phyloP scores from a whole-genome alignment of 495 filamentous ascomycete species.

The Penicillium arizonense region DNA sequence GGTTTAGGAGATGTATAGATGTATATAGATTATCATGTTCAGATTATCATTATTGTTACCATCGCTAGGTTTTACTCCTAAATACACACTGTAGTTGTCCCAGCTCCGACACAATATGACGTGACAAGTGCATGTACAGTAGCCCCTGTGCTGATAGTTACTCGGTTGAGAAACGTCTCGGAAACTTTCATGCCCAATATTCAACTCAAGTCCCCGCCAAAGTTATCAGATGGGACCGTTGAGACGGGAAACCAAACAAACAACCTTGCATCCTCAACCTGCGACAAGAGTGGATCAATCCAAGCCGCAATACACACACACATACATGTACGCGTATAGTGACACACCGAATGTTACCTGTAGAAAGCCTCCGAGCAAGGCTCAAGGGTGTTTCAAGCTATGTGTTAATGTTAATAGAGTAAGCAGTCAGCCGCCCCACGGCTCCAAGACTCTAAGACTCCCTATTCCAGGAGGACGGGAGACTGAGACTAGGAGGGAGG shows the following conservation, averaged over 20 bases:
- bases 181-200: no score
- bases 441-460: no score
- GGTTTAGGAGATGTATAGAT: no score
- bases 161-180: not conserved
- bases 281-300: not conserved
- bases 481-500: no score
- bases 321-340: not conserved
- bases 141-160: not conserved
- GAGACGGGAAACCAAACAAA: conserved; percentile 3
- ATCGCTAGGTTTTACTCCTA: no score
- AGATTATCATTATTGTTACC: no score
- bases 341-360: not conserved
- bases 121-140: not conserved
- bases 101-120: not conserved
- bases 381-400: not conserved
- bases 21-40: no score
- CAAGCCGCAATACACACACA: not conserved
- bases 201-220: not conserved
- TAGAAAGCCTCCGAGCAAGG: no score
- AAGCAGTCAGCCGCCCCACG: no score
- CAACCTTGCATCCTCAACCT: no score
- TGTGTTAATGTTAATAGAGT: not conserved
- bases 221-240: conserved; percentile 19
- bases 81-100: no score
- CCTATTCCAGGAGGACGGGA: no score